A percentile compares a stretch with the other conserved stretches of the same genome.
Conservation (phyloP, 139 green algal genomes). For the Chlorella sp. region DNA sequence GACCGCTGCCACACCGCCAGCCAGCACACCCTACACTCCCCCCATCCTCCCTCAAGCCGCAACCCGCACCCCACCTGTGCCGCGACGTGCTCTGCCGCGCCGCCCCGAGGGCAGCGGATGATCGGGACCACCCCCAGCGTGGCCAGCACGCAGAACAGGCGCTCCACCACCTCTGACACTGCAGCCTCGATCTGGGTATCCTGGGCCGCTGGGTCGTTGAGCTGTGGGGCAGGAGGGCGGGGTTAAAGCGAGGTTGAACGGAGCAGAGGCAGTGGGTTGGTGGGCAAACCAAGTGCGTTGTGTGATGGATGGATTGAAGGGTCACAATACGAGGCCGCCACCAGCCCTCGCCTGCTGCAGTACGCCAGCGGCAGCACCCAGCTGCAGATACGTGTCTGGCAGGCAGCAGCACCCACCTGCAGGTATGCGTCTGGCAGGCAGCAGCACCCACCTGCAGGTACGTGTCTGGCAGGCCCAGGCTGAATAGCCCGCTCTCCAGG, state of each 20-base stretch:
- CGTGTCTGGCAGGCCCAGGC: constrained; percentile 78
- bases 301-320: too few species aligned
- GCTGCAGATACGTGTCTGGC: too few species aligned
- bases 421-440: constrained; percentile 83
- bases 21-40: too few species aligned
- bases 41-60: too few species aligned
- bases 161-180: constrained; percentile 87
- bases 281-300: too few species aligned
- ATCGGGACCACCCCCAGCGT: constrained; percentile 94
- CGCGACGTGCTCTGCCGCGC: constrained; percentile 95
- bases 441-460: constrained; percentile 71
- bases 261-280: too few species aligned
- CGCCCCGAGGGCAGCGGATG: constrained; percentile 92
- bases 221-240: constrained; percentile 27
- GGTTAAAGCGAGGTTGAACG: too few species aligned
- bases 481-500: constrained; percentile 92
- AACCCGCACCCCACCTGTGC: background rate
- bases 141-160: constrained; percentile 91
- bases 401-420: constrained; percentile 3
- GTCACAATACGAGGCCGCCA: too few species aligned
- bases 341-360: too few species aligned
- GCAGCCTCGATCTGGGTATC: constrained; percentile 91
- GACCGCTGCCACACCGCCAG: too few species aligned
- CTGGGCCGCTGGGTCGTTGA: constrained; percentile 92
- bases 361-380: too few species aligned